Base-by-base conservation (phyloP, 176 grass and related monocot genomes). In the Aegilops speltoides region DNA sequence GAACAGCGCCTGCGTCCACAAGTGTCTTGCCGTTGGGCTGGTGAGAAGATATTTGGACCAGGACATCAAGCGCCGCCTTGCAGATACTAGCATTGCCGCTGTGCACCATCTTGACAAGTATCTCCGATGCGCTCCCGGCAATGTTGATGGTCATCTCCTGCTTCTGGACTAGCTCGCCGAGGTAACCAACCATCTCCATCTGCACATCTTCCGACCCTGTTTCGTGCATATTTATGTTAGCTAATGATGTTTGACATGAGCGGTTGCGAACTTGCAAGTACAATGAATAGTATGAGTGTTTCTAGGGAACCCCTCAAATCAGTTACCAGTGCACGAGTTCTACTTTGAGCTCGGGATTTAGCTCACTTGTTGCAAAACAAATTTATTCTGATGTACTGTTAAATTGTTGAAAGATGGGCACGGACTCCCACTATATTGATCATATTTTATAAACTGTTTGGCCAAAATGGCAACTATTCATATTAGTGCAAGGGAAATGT, bases 111-210 rank as follows among this genome's bases (percentile, higher is more conserved):
- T 94, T 90, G 64, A 96, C 79, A 10, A 99, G 84, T 73, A 83
- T 86, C 79, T 91, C 85, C 9, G 85, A 91, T 1, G 92, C 87
- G 14, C 85, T 95, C 23, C 86, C 88, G 4, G 94, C 90, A 0
- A 96, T 89, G 71, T 84, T 89, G 69, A 89, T 94, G 64, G 88
- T 91, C 94, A 94, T 93, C 67, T 96, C 92, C 66, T 96, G 92
- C 83, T 94, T 94, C 10, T 90, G 92, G 10, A 89, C 80, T 38
- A 99, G 80, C 36, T 99, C 97, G 0, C 94, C 87, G 1, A 99
- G 94, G 85, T 99, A 99, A 73, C 89, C 79, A 8, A 93, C 97
- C 94, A 99, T 99, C 87, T 96, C 89, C 89, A 93, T 94, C 80
- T 96, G 97, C 34, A 93, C 89, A 54, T 94, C 89, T 88, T 96